Evolutionary conservation across 345 rosid genomes (phyloP).

Genomic region (Populus alba): DNA sequence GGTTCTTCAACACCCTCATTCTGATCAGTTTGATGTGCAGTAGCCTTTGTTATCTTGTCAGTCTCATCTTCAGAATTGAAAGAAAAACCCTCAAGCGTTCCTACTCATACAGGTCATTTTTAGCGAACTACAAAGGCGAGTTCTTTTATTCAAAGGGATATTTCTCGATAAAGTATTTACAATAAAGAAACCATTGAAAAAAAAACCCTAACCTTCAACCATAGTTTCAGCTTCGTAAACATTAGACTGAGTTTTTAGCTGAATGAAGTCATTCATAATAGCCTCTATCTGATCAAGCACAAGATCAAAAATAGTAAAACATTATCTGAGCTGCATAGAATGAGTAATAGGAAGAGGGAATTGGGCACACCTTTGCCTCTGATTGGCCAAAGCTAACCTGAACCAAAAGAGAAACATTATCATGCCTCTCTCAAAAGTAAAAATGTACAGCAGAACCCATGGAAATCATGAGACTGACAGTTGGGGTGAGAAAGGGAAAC

Average conservation of each 20-base stretch:
- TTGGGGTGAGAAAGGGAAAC: background rate
- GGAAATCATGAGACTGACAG: background rate
- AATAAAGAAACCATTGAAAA: background rate
- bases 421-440: background rate
- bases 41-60: slow-evolving; percentile 50
- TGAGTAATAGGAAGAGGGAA: background rate
- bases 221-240: slow-evolving; percentile 85
- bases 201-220: slow-evolving; percentile 69
- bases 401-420: slow-evolving; percentile 25
- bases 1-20: slow-evolving; percentile 49
- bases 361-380: slow-evolving; percentile 74
- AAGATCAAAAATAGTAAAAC: background rate
- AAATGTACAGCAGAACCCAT: background rate
- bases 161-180: background rate
- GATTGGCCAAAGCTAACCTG: slow-evolving; percentile 91
- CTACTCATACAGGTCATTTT: slow-evolving; percentile 32
- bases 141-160: background rate
- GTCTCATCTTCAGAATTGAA: slow-evolving; percentile 85
- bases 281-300: slow-evolving; percentile 68
- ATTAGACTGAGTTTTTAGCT: slow-evolving; percentile 78
- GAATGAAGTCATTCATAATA: slow-evolving; percentile 88
- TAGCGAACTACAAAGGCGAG: background rate
- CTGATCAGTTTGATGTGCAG: slow-evolving; percentile 47
- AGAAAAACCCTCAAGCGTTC: slow-evolving; percentile 81
- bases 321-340: background rate